Conservation (phyloP, 2,329 filamentous ascomycete species). For the Fusarium sp. region DNA sequence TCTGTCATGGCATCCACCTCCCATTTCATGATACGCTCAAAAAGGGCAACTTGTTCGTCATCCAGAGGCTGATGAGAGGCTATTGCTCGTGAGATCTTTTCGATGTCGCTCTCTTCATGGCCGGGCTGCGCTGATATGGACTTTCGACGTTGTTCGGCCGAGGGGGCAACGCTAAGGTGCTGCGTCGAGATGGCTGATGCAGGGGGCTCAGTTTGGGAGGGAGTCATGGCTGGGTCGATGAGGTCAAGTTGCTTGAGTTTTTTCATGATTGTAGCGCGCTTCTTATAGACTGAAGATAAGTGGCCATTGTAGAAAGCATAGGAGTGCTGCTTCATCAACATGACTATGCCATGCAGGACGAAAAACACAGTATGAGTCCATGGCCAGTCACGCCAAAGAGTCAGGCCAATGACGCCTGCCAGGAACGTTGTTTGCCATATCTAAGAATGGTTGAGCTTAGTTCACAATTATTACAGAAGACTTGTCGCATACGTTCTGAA, state of each 20-base stretch:
- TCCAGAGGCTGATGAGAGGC: slow-evolving; percentile 71
- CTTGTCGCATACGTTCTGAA: slow-evolving; percentile 70
- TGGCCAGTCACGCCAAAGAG: slow-evolving; percentile 79
- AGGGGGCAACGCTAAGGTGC: slow-evolving; percentile 59
- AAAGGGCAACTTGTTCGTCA: slow-evolving; percentile 71
- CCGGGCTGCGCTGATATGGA: slow-evolving; percentile 53
- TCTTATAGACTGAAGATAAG: slow-evolving; percentile 71
- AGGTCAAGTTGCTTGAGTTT: slow-evolving; percentile 70
- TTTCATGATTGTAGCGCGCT: slow-evolving; percentile 58
- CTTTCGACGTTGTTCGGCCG: slow-evolving; percentile 59
- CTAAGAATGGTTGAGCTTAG: slow-evolving; percentile 50
- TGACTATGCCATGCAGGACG: slow-evolving; percentile 78
- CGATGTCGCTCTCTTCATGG: slow-evolving; percentile 66
- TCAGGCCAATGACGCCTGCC: slow-evolving; percentile 71
- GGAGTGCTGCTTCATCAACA: slow-evolving; percentile 88
- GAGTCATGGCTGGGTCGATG: slow-evolving; percentile 61
- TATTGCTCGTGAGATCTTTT: slow-evolving; percentile 72
- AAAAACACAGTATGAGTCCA: slow-evolving; percentile 88
- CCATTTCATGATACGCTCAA: slow-evolving; percentile 74
- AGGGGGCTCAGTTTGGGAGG: slow-evolving; percentile 58
- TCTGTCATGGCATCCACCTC: slow-evolving; percentile 75
- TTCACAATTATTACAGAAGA: neutral
- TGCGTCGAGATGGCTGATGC: slow-evolving; percentile 60
- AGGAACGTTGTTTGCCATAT: slow-evolving; percentile 78
- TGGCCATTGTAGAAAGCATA: slow-evolving; percentile 86